Conservation (phyloP, 208 protist species). For the Herpetomonas samuelpessoai region DNA sequence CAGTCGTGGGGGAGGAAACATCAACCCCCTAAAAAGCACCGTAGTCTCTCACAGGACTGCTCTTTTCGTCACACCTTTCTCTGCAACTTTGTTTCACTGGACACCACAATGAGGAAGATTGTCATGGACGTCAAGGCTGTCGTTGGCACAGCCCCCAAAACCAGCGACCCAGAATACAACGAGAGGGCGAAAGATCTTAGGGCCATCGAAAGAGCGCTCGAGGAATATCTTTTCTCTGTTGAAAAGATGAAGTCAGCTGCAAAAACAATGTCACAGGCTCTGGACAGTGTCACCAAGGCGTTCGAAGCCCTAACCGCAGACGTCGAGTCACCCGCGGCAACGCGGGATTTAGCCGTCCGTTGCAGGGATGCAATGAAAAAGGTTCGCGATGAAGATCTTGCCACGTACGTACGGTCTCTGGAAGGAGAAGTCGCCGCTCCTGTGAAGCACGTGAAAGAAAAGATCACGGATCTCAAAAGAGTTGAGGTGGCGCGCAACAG, state of each 20-base stretch:
- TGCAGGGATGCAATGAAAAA: conserved; percentile 27
- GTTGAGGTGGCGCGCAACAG: conserved; percentile 37
- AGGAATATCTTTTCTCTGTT: conserved; percentile 35
- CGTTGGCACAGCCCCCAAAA: conserved; percentile 25
- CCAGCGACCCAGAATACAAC: conserved; percentile 42
- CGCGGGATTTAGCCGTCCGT: conserved; percentile 20
- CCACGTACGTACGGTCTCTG: conserved; percentile 28
- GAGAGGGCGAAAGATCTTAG: conserved; percentile 25
- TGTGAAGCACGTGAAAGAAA: conserved; percentile 22
- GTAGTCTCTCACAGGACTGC: too few relatives aligned
- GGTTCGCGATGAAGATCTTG: conserved; percentile 16
- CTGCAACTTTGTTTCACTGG: not conserved
- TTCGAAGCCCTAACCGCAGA: conserved; percentile 33
- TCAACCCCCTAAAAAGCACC: too few relatives aligned
- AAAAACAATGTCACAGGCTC: conserved; percentile 22
- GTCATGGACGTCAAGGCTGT: conserved; percentile 8
- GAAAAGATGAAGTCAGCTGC: conserved; percentile 34
- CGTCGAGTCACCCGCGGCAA: conserved; percentile 14
- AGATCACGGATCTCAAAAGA: conserved; percentile 42
- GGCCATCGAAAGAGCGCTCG: conserved; percentile 18
- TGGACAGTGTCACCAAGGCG: conserved; percentile 27
- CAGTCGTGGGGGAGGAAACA: too few relatives aligned
- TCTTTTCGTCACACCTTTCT: too few relatives aligned
- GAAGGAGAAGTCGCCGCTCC: conserved; percentile 25
- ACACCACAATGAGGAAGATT: conserved; percentile 12